Percentiles rank a stretch among this genome's conserved stretches.
These are phyloP conservation scores for Lagerstroemia speciosa DNA, from an alignment of 345 rosid genomes.

Conservation along the genomic window DNA sequence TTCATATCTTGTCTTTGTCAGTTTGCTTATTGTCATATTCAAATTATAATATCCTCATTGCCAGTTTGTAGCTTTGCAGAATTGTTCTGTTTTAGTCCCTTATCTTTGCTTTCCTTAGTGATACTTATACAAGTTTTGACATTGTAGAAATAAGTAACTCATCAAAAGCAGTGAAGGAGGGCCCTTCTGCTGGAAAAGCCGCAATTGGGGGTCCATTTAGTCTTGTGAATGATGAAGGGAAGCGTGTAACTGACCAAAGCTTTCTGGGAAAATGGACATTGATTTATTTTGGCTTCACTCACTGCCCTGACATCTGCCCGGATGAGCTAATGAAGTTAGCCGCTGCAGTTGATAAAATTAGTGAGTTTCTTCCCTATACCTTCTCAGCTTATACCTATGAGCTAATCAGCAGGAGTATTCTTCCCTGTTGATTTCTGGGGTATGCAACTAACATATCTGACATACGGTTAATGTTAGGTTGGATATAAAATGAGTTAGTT, in stretches of 20 bases:
- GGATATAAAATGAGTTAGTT: background rate
- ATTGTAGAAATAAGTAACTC: constrained; percentile 60
- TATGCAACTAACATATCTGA: background rate
- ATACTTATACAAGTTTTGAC: background rate
- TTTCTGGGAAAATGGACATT: constrained; percentile 83
- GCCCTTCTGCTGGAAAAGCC: constrained; percentile 90
- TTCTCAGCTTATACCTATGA: background rate
- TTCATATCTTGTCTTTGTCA: background rate
- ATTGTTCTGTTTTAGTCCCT: background rate
- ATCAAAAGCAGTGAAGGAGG: constrained; percentile 75
- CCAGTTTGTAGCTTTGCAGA: background rate
- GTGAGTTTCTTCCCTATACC: constrained; percentile 39
- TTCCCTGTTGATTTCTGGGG: background rate
- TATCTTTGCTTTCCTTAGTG: background rate
- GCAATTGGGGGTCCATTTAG: constrained; percentile 93
- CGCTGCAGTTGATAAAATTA: constrained; percentile 77
- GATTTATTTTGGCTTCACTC: constrained; percentile 93
- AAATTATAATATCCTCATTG: background rate
- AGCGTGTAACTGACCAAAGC: constrained; percentile 66
- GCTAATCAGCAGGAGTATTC: background rate
- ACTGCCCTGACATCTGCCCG: constrained; percentile 98
- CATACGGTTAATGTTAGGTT: background rate
- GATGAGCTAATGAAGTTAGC: constrained; percentile 83
- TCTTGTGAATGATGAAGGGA: constrained; percentile 79
- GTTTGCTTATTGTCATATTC: background rate